phyloP scores from a whole-genome alignment of 176 grass and related monocot genomes.

The Oryza glaberrima region DNA sequence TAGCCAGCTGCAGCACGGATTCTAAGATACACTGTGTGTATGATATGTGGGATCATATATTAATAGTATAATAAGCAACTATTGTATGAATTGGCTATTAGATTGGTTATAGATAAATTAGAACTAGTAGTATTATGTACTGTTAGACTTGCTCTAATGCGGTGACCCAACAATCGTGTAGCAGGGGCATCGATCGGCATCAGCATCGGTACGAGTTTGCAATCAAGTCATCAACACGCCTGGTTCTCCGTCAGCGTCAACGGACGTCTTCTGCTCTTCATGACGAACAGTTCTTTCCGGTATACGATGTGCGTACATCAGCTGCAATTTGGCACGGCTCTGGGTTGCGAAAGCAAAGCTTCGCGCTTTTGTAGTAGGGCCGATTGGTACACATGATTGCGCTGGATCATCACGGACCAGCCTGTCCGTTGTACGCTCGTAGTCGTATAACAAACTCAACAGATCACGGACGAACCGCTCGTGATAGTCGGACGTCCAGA shows the following conservation, averaged over 20 bases:
- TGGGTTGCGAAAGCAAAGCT: not conserved
- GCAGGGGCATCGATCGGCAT: not conserved
- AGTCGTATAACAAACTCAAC: not conserved
- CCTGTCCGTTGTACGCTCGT: not conserved
- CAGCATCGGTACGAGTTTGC: no score
- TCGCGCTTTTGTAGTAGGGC: not conserved
- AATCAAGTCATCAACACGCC: not conserved
- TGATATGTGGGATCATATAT: no score
- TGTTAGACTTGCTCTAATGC: not conserved
- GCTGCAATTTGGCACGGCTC: not conserved
- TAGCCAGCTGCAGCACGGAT: no score
- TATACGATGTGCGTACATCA: not conserved
- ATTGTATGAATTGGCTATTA: no score
- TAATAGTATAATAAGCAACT: no score
- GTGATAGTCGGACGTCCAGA: not conserved
- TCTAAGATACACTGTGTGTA: no score
- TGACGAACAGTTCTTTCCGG: not conserved
- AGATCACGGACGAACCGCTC: not conserved
- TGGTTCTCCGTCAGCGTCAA: not conserved
- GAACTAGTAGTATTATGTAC: no score
- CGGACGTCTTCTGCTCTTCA: not conserved
- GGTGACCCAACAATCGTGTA: conserved; percentile 9
- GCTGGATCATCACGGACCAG: not conserved
- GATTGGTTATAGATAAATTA: no score
- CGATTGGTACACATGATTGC: not conserved